These are phyloP conservation scores for Solanum commersonii DNA, from an alignment of 257 asterid species.

Conservation along the genomic window DNA sequence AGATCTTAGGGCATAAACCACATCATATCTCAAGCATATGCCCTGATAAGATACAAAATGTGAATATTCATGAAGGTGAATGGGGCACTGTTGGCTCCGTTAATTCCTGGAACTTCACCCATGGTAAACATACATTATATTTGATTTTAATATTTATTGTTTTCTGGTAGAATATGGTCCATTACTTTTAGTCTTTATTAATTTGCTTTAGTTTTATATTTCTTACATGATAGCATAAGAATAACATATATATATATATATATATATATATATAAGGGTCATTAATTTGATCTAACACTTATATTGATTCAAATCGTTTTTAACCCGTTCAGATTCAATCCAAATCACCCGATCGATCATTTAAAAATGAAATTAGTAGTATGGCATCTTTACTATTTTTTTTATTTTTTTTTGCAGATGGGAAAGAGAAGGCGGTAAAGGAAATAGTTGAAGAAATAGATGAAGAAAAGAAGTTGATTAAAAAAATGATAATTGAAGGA, in stretches of 20 bases:
- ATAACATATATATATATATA: too few species aligned
- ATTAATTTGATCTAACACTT: too few species aligned
- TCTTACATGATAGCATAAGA: too few species aligned
- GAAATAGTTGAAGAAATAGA: background rate
- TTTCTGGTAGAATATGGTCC: too few species aligned
- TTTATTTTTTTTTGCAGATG: background rate
- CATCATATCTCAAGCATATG: background rate
- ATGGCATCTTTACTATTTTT: too few species aligned
- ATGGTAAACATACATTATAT: background rate
- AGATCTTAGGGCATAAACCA: background rate
- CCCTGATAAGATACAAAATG: background rate
- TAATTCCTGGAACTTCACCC: background rate
- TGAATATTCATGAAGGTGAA: background rate
- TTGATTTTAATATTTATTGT: background rate
- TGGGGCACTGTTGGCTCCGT: conserved; percentile 1
- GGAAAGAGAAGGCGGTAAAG: background rate
- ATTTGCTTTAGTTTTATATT: too few species aligned
- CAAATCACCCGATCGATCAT: too few species aligned
- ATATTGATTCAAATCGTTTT: too few species aligned
- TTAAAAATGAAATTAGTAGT: too few species aligned
- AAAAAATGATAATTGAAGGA: conserved; percentile 5
- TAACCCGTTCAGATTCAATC: too few species aligned
- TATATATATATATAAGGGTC: too few species aligned
- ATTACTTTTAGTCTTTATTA: too few species aligned
- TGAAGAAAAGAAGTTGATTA: conserved; percentile 6